phyloP scores from a whole-genome alignment of 192 early-diverging fungal genomes.

The Podila verticillata region DNA sequence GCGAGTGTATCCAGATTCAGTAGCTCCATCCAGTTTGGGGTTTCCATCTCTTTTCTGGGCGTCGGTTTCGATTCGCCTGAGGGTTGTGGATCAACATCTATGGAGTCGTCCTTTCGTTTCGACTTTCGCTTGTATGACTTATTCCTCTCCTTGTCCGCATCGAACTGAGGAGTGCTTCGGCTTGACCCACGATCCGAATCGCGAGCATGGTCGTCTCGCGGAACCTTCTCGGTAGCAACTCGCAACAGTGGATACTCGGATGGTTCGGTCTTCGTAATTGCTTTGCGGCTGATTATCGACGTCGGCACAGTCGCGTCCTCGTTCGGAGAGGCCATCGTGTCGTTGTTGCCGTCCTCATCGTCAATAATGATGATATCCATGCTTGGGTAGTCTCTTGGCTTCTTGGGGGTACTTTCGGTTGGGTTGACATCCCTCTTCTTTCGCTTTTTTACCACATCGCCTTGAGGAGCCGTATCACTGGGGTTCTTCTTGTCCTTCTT shows the following conservation, averaged over 20 bases:
- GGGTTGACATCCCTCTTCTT: background rate
- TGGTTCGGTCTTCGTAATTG: background rate
- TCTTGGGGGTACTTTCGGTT: background rate
- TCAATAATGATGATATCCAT: background rate
- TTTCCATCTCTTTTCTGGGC: background rate
- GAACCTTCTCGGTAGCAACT: background rate
- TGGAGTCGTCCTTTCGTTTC: too few species aligned
- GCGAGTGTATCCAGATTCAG: background rate
- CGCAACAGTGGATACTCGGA: background rate
- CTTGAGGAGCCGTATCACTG: background rate
- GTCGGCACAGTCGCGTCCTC: background rate
- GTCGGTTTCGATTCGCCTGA: background rate
- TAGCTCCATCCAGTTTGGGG: conserved; percentile 8
- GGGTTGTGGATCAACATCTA: too few species aligned
- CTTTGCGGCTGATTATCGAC: background rate
- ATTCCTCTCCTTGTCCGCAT: too few species aligned
- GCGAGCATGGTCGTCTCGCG: background rate
- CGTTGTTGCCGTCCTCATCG: background rate
- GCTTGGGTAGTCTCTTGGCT: background rate
- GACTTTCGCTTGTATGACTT: too few species aligned
- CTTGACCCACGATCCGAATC: too few species aligned
- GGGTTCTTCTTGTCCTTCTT: too few species aligned
- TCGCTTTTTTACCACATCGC: background rate
- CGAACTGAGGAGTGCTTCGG: too few species aligned
- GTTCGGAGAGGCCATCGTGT: background rate